Base-by-base conservation (phyloP, 768 basidiomycete genomes). In the Gautieria morchelliformis region DNA sequence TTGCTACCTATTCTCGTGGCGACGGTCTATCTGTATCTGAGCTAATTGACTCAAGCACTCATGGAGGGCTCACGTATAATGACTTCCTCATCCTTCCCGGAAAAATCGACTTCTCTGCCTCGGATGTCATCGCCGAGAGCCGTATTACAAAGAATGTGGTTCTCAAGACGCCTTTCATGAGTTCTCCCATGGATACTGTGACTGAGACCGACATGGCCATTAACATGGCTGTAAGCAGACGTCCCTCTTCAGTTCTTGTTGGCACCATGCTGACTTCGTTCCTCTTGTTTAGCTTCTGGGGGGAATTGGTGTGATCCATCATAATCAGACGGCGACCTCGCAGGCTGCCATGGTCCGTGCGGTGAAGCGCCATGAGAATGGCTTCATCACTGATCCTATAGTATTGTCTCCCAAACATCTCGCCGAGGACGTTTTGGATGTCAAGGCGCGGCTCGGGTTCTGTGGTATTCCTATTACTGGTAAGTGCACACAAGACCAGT, bases 151-250 rank as follows among this genome's bases (percentile, higher is more conserved):
- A 88, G 56, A 96, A 96, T 63, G 89, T 97, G 64, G 73, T 76
- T 44, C 78, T 99, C 64, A 97, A 93, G 74, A 94, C 93, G 0
- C 96, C 95, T 0, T 95, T 99, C 74, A 77, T 97, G 77, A 95
- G 92, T 69, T 94, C 91, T 52, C 95, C 96, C 14, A 99, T 99
- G 96, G 96, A 99, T 75, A 99, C 96, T 46, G 96, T 98, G 64
- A 98, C 96, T 1, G 96, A 97, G 72, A 83, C 80, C 54, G 84
- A 90, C 59, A 95, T 94, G 90, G 92, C 91, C 32, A 92, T 95
- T 67, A 75, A 85, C 51, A 84, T 95, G 79, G 92, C 93, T 71
- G 90, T 93, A 69, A 74, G 87, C n/a, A n/a, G n/a, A n/a, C 58
- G 30, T 33, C 52, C 48, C 39, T 60, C 53, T 63, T 39, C 58